Evolutionary conservation across 208 protist genomes (phyloP), one percentile per base, ranked within the genome.

Genomic region (Angomonas desouzai): DNA sequence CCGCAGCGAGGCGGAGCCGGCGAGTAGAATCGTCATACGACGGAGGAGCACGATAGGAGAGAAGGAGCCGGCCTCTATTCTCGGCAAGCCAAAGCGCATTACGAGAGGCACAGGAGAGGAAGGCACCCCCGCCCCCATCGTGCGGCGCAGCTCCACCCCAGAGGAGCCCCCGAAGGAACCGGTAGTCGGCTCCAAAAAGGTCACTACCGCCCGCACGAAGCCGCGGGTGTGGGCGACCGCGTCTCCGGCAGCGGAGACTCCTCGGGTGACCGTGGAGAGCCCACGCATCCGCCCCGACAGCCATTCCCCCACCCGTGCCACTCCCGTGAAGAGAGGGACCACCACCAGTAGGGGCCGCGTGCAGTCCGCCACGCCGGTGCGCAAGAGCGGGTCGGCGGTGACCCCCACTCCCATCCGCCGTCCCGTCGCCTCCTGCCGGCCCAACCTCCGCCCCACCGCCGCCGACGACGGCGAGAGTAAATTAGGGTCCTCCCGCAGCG

Each of bases 391-490:
- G 27, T 27, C 51, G 13, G 43, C 36, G 22, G 20, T 45, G 7
- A 9, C 34, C 34, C 28, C 56, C 2, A 48, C 56, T 2, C 56
- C 56, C 1, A 34, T 32, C 20, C 56, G 34, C n/a, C 34, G 34
- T n/a, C 56, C 56, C 2, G 56, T 22, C 1, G 56, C 43, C 20
- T 34, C 55, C 25, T 23, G 29, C 18, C 23, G 4, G 22, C 55
- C 62, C 36, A 34, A 43, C 48, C 56, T 45, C 9, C 55, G 64
- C 23, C 1, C 48, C 30, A 48, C 40, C 3, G 20, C 25, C 18
- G 45, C 56, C 22, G 56, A 49, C 20, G 55, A 61, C 22, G 25
- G 53, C 0, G 38, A 62, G 22, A 38, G 55, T 22, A 9, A 43
- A 36, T 6, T 34, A 29, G 40, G n/a, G 28, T 25, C 56, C 33